Evolutionary conservation across 352 stramenopile genomes (phyloP), one percentile per base, ranked within the genome.

Genomic region (Phytophthora palmivora): DNA sequence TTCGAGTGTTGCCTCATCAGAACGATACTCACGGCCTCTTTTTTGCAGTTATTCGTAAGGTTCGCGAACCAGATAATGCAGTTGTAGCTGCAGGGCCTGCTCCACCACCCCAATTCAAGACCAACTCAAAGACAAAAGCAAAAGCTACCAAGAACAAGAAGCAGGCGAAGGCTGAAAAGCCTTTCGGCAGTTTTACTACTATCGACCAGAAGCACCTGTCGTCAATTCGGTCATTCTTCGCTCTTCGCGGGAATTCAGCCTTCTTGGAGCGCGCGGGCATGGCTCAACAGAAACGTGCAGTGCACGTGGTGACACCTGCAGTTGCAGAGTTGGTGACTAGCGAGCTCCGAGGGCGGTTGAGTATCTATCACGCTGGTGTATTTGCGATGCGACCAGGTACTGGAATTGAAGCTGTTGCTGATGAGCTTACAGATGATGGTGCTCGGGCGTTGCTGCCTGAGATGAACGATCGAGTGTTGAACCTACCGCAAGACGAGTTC

Each of bases 21-120:
- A 96, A 99, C 54, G 91, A 99, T 70, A 98, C 97, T 0, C 96
- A 98, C 47, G 98, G 97, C 0, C 98, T 99, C 58, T 99, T 99
- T 70, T 61, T 99, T n/a, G 92, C 92, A 14, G 79, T 99, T 11
- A 86, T 99, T 24, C 97, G 96, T 58, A 92, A 91, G 54, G 45
- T 76, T 47, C 63, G 67, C 51, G 72, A 71, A 16, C 10, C 51
- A 4, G 43, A 65, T 12, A 45, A 52, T 41, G 36, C 39, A 42
- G 41, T 33, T 19, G 67, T 80, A 19, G 65, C 65, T 39, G 77
- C 72, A 4, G 80, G 82, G 34, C 72, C 81, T 36, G 50, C 62
- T 4, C 67, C 63, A 4, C 30, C 56, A 26, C 21, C 63, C 32
- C 42, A 58, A 11, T 61, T 71, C 16, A 71, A 74, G 41, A 58